Conservation (phyloP, 805 yeast genomes). For the Candida tallmaniae region DNA sequence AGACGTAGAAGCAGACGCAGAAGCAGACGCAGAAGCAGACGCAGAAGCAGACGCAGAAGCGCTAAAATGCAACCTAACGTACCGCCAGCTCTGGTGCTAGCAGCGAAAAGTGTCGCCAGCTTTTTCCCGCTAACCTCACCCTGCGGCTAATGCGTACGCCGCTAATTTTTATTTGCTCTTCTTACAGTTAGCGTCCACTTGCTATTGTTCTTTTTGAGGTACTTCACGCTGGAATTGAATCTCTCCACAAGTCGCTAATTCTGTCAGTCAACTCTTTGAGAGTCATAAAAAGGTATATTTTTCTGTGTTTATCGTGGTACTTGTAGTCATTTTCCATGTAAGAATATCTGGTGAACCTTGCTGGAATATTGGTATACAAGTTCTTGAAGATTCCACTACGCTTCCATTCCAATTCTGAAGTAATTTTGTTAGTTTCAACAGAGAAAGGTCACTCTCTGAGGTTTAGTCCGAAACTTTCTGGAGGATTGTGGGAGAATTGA, state of each 20-base stretch:
- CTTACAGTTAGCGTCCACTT: constrained; percentile 37
- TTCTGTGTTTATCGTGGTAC: constrained; percentile 16
- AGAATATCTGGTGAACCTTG: constrained; percentile 34
- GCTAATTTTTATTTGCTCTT: too few species aligned
- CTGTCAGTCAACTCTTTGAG: constrained; percentile 28
- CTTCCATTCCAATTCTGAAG: constrained; percentile 29
- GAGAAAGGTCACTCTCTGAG: too few species aligned
- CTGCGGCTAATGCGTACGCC: too few species aligned
- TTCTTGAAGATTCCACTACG: constrained; percentile 34
- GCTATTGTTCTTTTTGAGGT: constrained; percentile 26
- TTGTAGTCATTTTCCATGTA: constrained; percentile 23
- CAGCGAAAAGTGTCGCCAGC: too few species aligned
- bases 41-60: too few species aligned
- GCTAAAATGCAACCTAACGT: too few species aligned
- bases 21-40: too few species aligned
- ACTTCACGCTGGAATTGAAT: constrained; percentile 37
- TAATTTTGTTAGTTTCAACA: constrained; percentile 4
- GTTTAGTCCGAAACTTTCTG: too few species aligned
- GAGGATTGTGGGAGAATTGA: too few species aligned
- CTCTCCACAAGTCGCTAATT: constrained; percentile 31
- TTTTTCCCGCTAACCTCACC: too few species aligned
- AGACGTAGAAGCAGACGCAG: too few species aligned
- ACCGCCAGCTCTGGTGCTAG: too few species aligned
- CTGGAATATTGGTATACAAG: constrained; percentile 40
- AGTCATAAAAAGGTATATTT: constrained; percentile 34